Base-by-base conservation (phyloP, 2,329 filamentous ascomycete genomes). In the Fusarium sp. region DNA sequence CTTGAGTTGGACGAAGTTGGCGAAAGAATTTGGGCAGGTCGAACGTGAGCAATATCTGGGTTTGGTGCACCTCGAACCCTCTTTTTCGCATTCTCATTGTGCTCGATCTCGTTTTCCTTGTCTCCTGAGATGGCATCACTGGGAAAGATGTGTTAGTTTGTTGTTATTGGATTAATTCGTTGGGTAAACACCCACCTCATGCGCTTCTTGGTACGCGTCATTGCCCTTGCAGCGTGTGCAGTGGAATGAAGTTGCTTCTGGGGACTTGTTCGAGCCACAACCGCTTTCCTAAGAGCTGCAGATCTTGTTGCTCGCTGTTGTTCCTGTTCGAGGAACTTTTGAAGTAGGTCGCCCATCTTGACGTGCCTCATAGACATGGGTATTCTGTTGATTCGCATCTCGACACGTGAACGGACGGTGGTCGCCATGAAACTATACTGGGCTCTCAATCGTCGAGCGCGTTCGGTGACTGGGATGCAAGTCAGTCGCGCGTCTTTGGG, bases 321-420 rank as follows among this genome's bases (percentile, higher is more conserved):
- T 61, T 86, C 84, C 64, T 87, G 82, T 33, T 86, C 83, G n/a
- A 83, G 67, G 74, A 85, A 85, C 74, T 85, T 90, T 57, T 83
- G 79, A 14, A 95, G 81, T 10, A 98, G 86, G 51, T 98, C 95
- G 64, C 91, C 91, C 88, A 99, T 96, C 66, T 90, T 97, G 70
- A 91, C 88, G 79, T 92, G 93, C 68, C 96, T 92, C 72, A 98
- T 84, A 17, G 92, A 88, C 76, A 91, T 89, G 9, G 96, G 96
- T 61, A 98, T 96, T 62, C 96, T 92, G 80, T 98, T 98, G 81
- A 98, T 89, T 83, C 96, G 93, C 84, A 97, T 93, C 82, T 98
- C 95, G 61, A 99, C 92, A 70, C 96, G 92, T 69, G 94, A 92
- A 70, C 93, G 90, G 42, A 98, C 88, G 71, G 93, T 93, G 81